These are phyloP conservation scores for Rhodotorula sp. DNA, from an alignment of 1,284 basidiomycete species.

Conservation along the genomic window DNA sequence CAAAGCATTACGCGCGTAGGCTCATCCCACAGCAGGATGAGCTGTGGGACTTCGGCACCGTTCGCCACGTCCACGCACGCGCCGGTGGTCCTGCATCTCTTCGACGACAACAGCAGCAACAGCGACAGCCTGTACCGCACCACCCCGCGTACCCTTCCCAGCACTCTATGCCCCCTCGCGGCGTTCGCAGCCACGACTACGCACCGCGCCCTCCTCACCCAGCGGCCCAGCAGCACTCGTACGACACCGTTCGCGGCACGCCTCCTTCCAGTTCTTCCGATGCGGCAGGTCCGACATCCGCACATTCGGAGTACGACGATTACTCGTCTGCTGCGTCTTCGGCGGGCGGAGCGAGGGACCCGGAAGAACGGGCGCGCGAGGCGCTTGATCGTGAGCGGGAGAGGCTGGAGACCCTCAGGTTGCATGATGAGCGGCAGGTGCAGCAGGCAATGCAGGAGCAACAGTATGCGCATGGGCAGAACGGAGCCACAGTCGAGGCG, in stretches of 20 bases:
- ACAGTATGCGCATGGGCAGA: constrained; percentile 48
- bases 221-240: constrained; percentile 6
- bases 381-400: constrained; percentile 32
- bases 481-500: constrained; percentile 63
- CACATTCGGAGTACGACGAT: constrained; percentile 62
- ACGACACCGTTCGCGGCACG: constrained; percentile 20
- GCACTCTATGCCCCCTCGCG: constrained; percentile 45
- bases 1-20: neutral
- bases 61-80: constrained; percentile 58
- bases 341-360: neutral
- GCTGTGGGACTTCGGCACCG: constrained; percentile 92
- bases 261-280: neutral
- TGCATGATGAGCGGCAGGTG: neutral
- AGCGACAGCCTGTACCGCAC: neutral
- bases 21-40: constrained; percentile 57
- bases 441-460: neutral
- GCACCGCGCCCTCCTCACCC: neutral
- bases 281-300: constrained; percentile 50
- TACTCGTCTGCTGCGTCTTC: constrained; percentile 41
- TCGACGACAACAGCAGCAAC: constrained; percentile 19
- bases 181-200: constrained; percentile 42
- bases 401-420: constrained; percentile 18
- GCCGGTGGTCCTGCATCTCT: constrained; percentile 34
- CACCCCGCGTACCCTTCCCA: neutral
- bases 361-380: constrained; percentile 20